A percentile compares a stretch with the other conserved stretches of the same genome.
phyloP scores from a whole-genome alignment of 1,284 basidiomycete species.

The Cutaneotrichosporon mucoides region DNA sequence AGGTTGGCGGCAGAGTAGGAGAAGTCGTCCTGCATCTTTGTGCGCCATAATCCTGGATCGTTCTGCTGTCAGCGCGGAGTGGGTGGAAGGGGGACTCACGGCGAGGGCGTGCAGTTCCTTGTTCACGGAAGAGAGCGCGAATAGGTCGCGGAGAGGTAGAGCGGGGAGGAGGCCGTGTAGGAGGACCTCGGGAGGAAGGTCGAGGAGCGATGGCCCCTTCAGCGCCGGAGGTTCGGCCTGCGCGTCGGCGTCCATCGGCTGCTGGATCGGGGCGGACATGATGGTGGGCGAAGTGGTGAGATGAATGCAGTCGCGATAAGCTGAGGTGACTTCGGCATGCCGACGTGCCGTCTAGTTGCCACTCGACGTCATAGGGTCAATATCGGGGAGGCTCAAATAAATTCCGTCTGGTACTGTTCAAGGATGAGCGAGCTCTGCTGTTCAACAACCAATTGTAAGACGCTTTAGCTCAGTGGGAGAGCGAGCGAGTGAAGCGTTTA shows the following conservation, averaged over 20 bases:
- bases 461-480: conserved; percentile 7
- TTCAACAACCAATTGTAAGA: too few species aligned
- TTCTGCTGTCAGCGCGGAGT: conserved; percentile 48
- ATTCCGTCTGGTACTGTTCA: too few species aligned
- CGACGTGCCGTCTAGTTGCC: too few species aligned
- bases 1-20: conserved; percentile 59
- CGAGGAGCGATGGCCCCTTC: conserved; percentile 3
- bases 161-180: conserved; percentile 66
- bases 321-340: too few species aligned
- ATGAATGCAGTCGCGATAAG: too few species aligned
- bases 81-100: conserved; percentile 51
- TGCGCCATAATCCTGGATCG: conserved; percentile 77
- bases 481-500: conserved; percentile 4
- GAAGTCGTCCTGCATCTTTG: conserved; percentile 66
- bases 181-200: conserved; percentile 58
- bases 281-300: too few species aligned
- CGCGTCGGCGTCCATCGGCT: neutral
- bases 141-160: conserved; percentile 58
- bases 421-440: too few species aligned
- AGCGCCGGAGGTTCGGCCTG: neutral
- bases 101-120: conserved; percentile 27
- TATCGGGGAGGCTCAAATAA: neutral
- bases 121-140: conserved; percentile 51
- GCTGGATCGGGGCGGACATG: neutral
- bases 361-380: neutral